Evolutionary conservation across 257 asterid genomes (phyloP).

Genomic region (Capsicum chinense): DNA sequence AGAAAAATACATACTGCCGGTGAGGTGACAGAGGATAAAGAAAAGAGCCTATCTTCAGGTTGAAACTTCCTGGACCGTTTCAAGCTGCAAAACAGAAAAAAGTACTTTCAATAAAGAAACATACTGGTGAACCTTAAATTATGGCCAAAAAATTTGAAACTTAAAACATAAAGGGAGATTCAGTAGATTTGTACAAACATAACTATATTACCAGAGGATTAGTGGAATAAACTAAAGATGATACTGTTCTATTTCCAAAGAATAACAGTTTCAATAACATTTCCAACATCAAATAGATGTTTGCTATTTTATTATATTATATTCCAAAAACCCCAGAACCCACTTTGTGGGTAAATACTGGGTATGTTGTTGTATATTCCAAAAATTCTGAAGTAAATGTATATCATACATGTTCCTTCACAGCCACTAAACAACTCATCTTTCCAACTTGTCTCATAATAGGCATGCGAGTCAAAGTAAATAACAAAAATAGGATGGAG

Average conservation of each 20-base stretch:
- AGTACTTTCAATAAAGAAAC: neutral
- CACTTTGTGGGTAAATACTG: too few species aligned
- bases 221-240: slow-evolving; percentile 22
- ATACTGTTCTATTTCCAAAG: neutral
- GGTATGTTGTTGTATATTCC: neutral
- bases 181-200: neutral
- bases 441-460: neutral
- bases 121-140: neutral
- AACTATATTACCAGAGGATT: neutral
- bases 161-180: neutral
- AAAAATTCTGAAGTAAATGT: neutral
- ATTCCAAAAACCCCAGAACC: neutral
- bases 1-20: slow-evolving; percentile 73
- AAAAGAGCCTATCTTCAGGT: slow-evolving; percentile 96
- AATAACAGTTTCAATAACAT: neutral
- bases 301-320: neutral
- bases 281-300: neutral
- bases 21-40: slow-evolving; percentile 91
- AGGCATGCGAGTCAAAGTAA: neutral
- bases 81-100: slow-evolving; percentile 57
- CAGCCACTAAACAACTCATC: neutral
- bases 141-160: neutral
- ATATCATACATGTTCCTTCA: neutral
- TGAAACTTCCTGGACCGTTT: slow-evolving; percentile 96
- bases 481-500: neutral